phyloP scores from a whole-genome alignment of 1,284 basidiomycete species.

The Moesziomyces sp. region DNA sequence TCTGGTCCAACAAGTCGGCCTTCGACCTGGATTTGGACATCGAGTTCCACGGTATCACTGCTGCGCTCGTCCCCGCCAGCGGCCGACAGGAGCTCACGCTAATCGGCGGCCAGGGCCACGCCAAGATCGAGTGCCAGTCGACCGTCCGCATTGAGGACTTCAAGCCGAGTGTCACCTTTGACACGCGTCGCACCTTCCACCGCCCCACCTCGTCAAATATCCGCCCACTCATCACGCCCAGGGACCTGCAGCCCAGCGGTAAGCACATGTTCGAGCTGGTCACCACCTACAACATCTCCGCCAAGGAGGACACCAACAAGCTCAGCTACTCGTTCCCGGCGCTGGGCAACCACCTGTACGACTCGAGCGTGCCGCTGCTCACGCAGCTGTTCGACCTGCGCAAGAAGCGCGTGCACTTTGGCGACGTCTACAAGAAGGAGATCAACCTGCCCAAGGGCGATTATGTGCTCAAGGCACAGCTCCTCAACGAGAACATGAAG shows the following conservation, averaged over 20 bases:
- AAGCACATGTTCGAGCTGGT: constrained; percentile 65
- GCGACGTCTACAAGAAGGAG: constrained; percentile 68
- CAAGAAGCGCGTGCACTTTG: constrained; percentile 62
- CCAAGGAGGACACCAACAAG: constrained; percentile 60
- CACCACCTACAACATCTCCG: constrained; percentile 62
- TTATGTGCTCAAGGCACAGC: constrained; percentile 64
- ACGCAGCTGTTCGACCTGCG: constrained; percentile 63
- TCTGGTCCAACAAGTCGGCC: constrained; percentile 63
- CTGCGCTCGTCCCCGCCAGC: constrained; percentile 42
- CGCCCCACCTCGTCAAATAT: constrained; percentile 58
- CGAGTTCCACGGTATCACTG: constrained; percentile 67
- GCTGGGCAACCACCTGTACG: constrained; percentile 65
- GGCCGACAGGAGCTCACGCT: constrained; percentile 62
- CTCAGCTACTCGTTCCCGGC: constrained; percentile 60
- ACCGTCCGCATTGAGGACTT: constrained; percentile 64
- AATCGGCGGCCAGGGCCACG: constrained; percentile 64
- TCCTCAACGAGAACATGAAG: constrained; percentile 58
- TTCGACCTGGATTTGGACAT: constrained; percentile 66
- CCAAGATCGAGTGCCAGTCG: constrained; percentile 58
- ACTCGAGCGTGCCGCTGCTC: constrained; percentile 64
- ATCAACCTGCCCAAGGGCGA: constrained; percentile 65
- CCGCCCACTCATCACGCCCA: constrained; percentile 55
- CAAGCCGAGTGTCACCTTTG: constrained; percentile 63
- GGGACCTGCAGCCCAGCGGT: constrained; percentile 65
- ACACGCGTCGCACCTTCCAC: constrained; percentile 61